A percentile compares a stretch with the other conserved stretches of the same genome.
Evolutionary conservation across 1,139 yeast genomes (phyloP).

Genomic region (Geotrichum macrosporum): DNA sequence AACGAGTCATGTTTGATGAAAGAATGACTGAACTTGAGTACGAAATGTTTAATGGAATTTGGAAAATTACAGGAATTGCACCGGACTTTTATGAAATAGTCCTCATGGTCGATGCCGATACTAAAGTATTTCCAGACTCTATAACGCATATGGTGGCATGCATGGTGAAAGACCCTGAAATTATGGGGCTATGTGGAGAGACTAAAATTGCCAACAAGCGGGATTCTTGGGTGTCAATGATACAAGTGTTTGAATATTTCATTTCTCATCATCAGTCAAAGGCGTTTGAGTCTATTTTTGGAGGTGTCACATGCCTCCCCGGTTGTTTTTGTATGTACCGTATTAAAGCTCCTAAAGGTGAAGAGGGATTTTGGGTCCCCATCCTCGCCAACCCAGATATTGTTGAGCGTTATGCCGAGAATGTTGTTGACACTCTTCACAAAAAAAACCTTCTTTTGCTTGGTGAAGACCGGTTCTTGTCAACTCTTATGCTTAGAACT

Average conservation of each 20-base stretch:
- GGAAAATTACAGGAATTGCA: constrained; percentile 33
- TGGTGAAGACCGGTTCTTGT: constrained; percentile 38
- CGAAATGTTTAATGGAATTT: constrained; percentile 35
- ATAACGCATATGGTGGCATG: constrained; percentile 34
- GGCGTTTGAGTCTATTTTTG: constrained; percentile 38
- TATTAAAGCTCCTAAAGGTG: constrained; percentile 49
- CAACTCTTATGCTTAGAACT: constrained; percentile 36
- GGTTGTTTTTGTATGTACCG: constrained; percentile 40
- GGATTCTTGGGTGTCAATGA: constrained; percentile 37
- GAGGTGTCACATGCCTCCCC: constrained; percentile 39
- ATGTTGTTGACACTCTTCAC: constrained; percentile 36
- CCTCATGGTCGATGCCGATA: constrained; percentile 40
- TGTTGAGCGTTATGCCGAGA: constrained; percentile 35
- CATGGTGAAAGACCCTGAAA: constrained; percentile 33
- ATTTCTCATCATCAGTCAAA: constrained; percentile 38
- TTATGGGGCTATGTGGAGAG: constrained; percentile 39
- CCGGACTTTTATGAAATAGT: constrained; percentile 36
- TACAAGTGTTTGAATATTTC: constrained; percentile 39
- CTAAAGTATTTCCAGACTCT: constrained; percentile 35
- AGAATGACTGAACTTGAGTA: constrained; percentile 38
- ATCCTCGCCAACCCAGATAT: constrained; percentile 36
- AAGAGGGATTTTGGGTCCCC: constrained; percentile 70
- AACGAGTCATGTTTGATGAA: constrained; percentile 38
- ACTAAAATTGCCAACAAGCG: constrained; percentile 36
- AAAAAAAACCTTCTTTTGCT: constrained; percentile 35